A percentile compares a stretch with the other conserved stretches of the same genome.
Evolutionary conservation across 179 eudicot species (phyloP).

Genomic region (Vitellaria paradoxa): DNA sequence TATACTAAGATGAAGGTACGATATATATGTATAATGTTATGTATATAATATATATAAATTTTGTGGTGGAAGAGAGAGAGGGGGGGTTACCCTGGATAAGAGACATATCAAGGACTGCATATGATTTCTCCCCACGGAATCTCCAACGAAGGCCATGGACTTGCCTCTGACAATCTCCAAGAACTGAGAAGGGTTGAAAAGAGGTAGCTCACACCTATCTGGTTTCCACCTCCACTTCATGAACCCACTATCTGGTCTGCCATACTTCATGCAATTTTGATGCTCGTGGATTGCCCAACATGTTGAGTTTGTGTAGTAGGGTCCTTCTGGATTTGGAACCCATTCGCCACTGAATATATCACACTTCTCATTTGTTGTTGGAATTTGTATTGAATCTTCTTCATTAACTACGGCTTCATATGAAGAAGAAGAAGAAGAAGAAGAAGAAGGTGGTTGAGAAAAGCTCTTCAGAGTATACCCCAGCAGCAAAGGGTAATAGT

Average conservation of each 20-base stretch:
- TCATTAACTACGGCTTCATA: too few relatives aligned
- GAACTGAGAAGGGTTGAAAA: conserved; percentile 23
- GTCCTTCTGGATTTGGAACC: conserved; percentile 19
- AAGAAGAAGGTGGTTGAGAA: conserved; percentile 9
- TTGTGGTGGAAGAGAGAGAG: background rate
- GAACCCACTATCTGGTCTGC: conserved; percentile 23
- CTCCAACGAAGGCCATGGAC: conserved; percentile 29
- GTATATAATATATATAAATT: too few relatives aligned
- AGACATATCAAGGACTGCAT: conserved; percentile 24
- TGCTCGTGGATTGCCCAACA: conserved; percentile 31
- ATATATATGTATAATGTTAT: too few relatives aligned
- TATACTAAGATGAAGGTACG: too few relatives aligned
- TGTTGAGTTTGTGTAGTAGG: conserved; percentile 20
- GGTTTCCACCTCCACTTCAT: conserved; percentile 32
- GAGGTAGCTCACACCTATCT: conserved; percentile 19
- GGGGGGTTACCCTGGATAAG: conserved; percentile 15
- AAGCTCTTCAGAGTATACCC: conserved; percentile 16
- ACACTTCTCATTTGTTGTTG: conserved; percentile 10
- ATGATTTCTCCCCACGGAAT: conserved; percentile 25
- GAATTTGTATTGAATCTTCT: background rate
- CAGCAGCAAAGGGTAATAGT: conserved; percentile 29
- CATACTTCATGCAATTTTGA: conserved; percentile 27
- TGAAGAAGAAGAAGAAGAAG: conserved; percentile 5
- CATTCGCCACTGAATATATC: conserved; percentile 25
- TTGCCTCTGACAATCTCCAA: conserved; percentile 23